phyloP scores from a whole-genome alignment of 2,329 filamentous ascomycete genomes.

The Trichoderma harzianum region DNA sequence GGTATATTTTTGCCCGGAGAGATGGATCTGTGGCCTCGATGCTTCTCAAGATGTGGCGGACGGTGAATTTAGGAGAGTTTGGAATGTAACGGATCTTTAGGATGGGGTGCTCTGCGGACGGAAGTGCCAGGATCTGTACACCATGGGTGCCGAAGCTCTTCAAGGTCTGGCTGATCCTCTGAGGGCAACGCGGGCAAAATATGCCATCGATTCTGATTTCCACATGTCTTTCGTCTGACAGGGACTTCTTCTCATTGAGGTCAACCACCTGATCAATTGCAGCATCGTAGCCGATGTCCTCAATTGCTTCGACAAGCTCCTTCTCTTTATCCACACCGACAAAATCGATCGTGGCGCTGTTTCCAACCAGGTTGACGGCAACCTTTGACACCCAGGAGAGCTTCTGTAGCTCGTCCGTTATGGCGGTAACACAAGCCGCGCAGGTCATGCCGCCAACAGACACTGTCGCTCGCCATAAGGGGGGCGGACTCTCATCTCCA shows the following conservation, averaged over 20 bases:
- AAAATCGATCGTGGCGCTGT: constrained; percentile 62
- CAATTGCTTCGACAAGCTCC: constrained; percentile 47
- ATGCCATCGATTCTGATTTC: constrained; percentile 68
- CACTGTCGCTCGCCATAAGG: constrained; percentile 48
- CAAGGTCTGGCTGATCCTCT: constrained; percentile 53
- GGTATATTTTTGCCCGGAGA: constrained; percentile 68
- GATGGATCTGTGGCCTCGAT: constrained; percentile 64
- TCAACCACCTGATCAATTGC: constrained; percentile 50
- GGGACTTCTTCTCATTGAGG: constrained; percentile 41
- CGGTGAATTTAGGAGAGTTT: constrained; percentile 63
- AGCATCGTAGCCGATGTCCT: constrained; percentile 65
- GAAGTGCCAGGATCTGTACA: constrained; percentile 52
- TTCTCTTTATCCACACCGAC: constrained; percentile 31
- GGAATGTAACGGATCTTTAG: constrained; percentile 70
- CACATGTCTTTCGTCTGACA: constrained; percentile 49
- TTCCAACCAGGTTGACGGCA: constrained; percentile 62
- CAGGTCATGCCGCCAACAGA: constrained; percentile 73
- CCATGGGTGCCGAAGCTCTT: constrained; percentile 46
- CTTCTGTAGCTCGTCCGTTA: constrained; percentile 58
- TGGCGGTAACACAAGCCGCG: constrained; percentile 61
- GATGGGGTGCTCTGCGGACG: constrained; percentile 61
- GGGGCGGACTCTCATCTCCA: constrained; percentile 14
- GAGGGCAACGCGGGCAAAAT: constrained; percentile 70
- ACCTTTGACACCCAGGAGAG: constrained; percentile 55
- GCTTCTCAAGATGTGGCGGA: constrained; percentile 67